A percentile compares a stretch with the other conserved stretches of the same genome.
phyloP scores from a whole-genome alignment of 2,329 filamentous ascomycete genomes.

The Cladosporium halotolerans region DNA sequence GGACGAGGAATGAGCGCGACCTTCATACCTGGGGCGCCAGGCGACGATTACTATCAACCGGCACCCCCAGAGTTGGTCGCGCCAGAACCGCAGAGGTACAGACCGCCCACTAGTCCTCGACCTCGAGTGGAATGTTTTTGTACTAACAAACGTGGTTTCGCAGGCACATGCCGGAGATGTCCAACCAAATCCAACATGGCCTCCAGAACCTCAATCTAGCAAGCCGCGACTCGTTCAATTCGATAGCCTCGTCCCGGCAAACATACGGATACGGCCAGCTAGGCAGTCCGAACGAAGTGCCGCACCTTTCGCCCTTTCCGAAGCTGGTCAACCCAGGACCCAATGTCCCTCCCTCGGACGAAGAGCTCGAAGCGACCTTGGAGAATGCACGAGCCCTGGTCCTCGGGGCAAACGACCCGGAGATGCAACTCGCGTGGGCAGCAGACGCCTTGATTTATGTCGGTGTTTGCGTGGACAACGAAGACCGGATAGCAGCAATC shows the following conservation, averaged over 20 bases:
- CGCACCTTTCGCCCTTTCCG: conserved; percentile 88
- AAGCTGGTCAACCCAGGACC: conserved; percentile 70
- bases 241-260: conserved; percentile 7
- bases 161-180: conserved; percentile 60
- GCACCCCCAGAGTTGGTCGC: conserved; percentile 57
- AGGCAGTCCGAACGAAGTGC: conserved; percentile 46
- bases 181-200: conserved; percentile 93
- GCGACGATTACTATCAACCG: conserved; percentile 64
- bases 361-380: conserved; percentile 84
- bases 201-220: conserved; percentile 73
- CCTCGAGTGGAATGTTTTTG: background rate
- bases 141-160: background rate
- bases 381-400: conserved; percentile 79
- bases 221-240: conserved; percentile 16
- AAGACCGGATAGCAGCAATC: conserved; percentile 56
- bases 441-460: conserved; percentile 86
- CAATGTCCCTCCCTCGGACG: conserved; percentile 87
- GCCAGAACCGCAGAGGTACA: conserved; percentile 59
- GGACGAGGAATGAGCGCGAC: conserved; percentile 48
- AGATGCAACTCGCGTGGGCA: conserved; percentile 95
- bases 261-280: conserved; percentile 27
- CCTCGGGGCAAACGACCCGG: conserved; percentile 85
- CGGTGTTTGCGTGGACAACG: conserved; percentile 73
- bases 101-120: conserved; percentile 23
- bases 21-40: conserved; percentile 60